Evolutionary conservation across 148 eudicot genomes (phyloP), one percentile per base, ranked within the genome.

Genomic region (Euryodendron excelsum): DNA sequence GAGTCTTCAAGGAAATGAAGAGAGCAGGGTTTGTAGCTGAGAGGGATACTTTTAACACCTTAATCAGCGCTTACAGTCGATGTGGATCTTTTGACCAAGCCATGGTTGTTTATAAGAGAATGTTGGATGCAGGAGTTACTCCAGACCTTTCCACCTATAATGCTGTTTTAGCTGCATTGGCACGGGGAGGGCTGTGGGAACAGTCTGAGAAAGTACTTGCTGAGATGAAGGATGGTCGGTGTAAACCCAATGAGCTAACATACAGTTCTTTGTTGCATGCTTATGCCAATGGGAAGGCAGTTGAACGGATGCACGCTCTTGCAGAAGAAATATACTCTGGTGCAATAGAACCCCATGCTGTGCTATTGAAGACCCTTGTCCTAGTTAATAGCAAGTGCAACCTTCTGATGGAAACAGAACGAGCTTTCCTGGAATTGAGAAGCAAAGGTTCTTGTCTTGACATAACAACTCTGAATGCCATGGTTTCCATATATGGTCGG

Each of bases 141-240:
- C 96, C 97, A 0, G 97, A 95, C 65, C 91, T 95, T 79, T 93
- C 99, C 39, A 93, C 96, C 72, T 95, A 93, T 78, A 95, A 95
- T 79, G 88, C 94, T 64, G 85, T 91, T 81, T 82, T 95, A 73
- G 97, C 96, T 58, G 94, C 99, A 69, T 67, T 91, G 69, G 94
- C 97, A 55, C 86, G 97, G 79, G 96, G 91, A 55, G 97, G 99
- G 62, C 91, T 90, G 62, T 95, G 99, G 99, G 90, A 89, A 79
- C 89, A 95, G 75, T 89, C 92, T 45, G 99, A 95, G 82, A 91
- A 91, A 72, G 84, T 95, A 34, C 75, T 91, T 79, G 80, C 82
- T 31, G 93, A 93, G 84, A 95, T 95, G 97, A 87, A 83, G 77
- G 77, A 77, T 50, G 69, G 85, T 8, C 78, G 76, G 53, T 95